Evolutionary conservation across 176 grass and related monocot genomes (phyloP).

Genomic region (Echinochloa phyllopogon): DNA sequence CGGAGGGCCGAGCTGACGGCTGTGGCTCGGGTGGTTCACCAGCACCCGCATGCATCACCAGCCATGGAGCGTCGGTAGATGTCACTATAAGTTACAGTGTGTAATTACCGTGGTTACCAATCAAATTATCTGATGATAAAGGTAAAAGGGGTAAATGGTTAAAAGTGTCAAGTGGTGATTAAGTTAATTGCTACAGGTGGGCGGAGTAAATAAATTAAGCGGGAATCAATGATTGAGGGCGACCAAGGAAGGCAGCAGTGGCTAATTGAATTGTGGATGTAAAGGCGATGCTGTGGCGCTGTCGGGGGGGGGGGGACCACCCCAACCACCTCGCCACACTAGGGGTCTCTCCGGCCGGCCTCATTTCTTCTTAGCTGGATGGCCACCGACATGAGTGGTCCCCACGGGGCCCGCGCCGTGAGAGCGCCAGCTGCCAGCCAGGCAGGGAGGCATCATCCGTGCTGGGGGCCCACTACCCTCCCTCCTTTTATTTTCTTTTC

Average conservation of each 20-base stretch:
- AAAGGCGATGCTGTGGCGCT: conserved; percentile 37
- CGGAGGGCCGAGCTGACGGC: conserved; percentile 41
- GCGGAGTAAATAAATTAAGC: neutral
- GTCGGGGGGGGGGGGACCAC: conserved; percentile 47
- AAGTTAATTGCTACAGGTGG: neutral
- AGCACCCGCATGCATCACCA: conserved; percentile 63
- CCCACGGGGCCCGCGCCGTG: neutral
- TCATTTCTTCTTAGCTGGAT: neutral
- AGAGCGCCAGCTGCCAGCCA: conserved; percentile 32
- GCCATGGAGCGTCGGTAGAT: too few species aligned
- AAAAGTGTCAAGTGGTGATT: neutral
- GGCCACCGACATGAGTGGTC: conserved; percentile 8
- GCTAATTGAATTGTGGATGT: neutral
- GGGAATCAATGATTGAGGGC: conserved; percentile 24
- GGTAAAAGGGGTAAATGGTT: neutral
- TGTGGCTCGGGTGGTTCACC: conserved; percentile 59
- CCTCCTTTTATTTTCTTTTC: neutral
- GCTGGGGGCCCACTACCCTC: neutral
- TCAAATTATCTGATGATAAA: neutral
- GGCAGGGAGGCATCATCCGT: too few species aligned
- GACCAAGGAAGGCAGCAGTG: neutral
- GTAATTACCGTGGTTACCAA: neutral
- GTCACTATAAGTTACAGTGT: neutral
- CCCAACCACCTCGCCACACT: conserved; percentile 48
- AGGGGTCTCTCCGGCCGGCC: neutral